Base-by-base conservation (phyloP, 2,329 filamentous ascomycete genomes). In the Aspergillus transmontanensis region DNA sequence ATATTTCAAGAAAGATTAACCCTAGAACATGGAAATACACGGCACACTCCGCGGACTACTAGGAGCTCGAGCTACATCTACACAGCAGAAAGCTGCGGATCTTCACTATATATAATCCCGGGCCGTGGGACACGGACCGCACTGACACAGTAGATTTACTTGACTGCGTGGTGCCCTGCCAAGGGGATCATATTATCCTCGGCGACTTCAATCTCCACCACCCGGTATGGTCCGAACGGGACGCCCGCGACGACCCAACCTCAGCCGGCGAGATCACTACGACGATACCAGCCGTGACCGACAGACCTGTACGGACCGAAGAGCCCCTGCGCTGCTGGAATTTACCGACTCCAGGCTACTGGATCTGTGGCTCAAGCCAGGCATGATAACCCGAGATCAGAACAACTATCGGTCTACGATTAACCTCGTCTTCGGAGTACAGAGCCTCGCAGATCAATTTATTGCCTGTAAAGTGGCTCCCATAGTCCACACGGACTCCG, bases 401-500 rank as follows among this genome's bases (percentile, higher is more conserved):
- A 58, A 60, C 4, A 50, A 56, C 41, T 54, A 58, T 53, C 51
- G 54, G 6, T 62, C 58, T 34, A 68, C 61, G 23, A 69, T 71
- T 21, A 61, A 71, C 50, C 66, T 70, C 5, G 65, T 61, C 45
- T 68, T 69, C 39, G 55, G 51, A 14, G 48, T 36, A 1, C 28
- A 58, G n/a, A 61, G 19, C 6, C 60, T 68, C 7, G 32, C 62
- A 14, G 23, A n/a, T 10, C 59, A 62, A 5, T 28, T 64, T 34
- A 55, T 69, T n/a, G 36, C 60, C 12, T 69, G 64, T 50, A 59
- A 66, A 23, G 45, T 65, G 4, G 66, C 66, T 11, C 55, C 59
- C 9, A 57, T 64, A 1, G 16, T 72, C 12, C 67, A 74, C 45
- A 66, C 64, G 30, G 64, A 70, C 46, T 75, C 69, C 0, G 70